Percentiles rank a stretch among this genome's conserved stretches.
These are phyloP conservation scores for Mycena belliarum DNA, from an alignment of 768 basidiomycete species.

Conservation along the genomic window DNA sequence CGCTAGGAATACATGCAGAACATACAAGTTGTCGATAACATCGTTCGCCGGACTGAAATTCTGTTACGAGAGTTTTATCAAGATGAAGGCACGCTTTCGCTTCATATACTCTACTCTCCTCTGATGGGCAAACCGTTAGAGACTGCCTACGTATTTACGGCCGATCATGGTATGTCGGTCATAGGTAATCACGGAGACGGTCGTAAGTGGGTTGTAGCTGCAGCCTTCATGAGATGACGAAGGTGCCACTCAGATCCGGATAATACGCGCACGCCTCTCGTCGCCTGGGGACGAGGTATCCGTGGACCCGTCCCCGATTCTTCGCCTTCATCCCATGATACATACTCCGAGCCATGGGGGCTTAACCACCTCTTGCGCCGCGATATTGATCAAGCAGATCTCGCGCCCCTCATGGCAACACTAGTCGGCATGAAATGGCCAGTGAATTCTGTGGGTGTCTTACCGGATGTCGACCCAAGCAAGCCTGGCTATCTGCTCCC, in stretches of 20 bases:
- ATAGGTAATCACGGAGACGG: conserved; percentile 92
- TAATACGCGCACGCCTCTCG: conserved; percentile 81
- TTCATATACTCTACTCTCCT: no score
- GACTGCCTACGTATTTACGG: conserved; percentile 66
- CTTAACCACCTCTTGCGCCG: conserved; percentile 59
- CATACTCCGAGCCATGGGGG: conserved; percentile 66
- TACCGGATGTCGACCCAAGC: conserved; percentile 71
- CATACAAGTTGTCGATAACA: conserved; percentile 74
- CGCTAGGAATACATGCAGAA: conserved; percentile 83
- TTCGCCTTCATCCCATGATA: conserved; percentile 64
- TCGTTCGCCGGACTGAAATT: conserved; percentile 66
- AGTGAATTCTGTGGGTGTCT: conserved; percentile 78
- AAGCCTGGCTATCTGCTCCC: conserved; percentile 59
- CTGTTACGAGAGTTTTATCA: conserved; percentile 64
- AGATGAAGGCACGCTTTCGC: conserved; percentile 52
- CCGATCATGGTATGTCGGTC: conserved; percentile 88
- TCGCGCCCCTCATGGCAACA: conserved; percentile 76
- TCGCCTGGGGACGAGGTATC: conserved; percentile 81
- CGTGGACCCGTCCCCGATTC: conserved; percentile 65
- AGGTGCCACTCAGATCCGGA: conserved; percentile 64
- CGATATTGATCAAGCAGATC: conserved; percentile 84
- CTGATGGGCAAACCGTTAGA: no score
- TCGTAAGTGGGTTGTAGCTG: conserved; percentile 41
- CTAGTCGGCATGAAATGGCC: conserved; percentile 76
- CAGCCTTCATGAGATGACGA: conserved; percentile 4